phyloP scores from a whole-genome alignment of 257 asterid species.

The Solanum lycopersicoides region DNA sequence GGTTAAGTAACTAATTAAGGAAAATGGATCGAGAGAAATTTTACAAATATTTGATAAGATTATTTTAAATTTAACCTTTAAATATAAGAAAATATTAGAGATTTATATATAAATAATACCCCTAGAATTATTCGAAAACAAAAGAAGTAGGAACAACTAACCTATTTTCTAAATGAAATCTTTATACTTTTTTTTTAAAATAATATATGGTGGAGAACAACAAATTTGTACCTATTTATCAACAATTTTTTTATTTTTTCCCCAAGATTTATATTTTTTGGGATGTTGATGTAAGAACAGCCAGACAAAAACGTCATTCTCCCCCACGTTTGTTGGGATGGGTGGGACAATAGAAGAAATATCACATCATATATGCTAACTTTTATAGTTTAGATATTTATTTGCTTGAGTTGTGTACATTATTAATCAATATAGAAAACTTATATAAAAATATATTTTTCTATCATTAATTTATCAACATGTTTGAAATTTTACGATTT shows the following conservation, averaged over 20 bases:
- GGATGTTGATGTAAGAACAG: not conserved
- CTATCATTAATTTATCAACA: not conserved
- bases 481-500: not conserved
- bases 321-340: not conserved
- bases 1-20: not conserved
- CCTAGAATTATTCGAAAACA: not conserved
- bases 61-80: not conserved
- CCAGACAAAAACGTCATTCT: not conserved
- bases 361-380: not conserved
- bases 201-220: not conserved
- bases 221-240: not conserved
- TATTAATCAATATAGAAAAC: not conserved
- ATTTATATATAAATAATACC: not conserved
- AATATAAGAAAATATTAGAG: not conserved
- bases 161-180: not conserved
- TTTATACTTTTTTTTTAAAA: not conserved
- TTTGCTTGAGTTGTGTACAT: not conserved
- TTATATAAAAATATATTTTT: not conserved
- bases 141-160: not conserved
- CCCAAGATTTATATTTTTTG: not conserved
- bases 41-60: not conserved
- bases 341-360: not conserved
- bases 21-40: not conserved
- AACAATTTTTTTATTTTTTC: not conserved
- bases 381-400: not conserved